Evolutionary conservation across 1,284 basidiomycete genomes (phyloP), one percentile per base, ranked within the genome.

Genomic region (Boletus smithii): DNA sequence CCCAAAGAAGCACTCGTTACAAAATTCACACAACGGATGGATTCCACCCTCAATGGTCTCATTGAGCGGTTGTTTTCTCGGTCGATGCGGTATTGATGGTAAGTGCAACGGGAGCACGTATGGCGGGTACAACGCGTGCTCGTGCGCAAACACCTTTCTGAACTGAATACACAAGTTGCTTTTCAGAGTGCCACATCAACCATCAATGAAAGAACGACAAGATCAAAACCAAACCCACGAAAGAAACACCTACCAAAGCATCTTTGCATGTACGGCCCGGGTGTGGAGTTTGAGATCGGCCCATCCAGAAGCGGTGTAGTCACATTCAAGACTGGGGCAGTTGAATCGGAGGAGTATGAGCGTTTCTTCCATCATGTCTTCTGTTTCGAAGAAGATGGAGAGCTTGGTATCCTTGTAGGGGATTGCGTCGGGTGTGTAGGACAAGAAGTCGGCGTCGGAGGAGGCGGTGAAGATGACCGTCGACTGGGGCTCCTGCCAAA

Each of bases 131-230:
- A 97, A 68, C 0, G 85, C 80, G 65, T 97, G 97, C 67, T 99
- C 95, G 67, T 99, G 95, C 0, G 91, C 77, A 69, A 99, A 99
- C 39, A 98, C 89, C 59, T 95, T 97, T 72, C 98, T 94, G 69
- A 81, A 78, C 32, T 83, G 78, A 48, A 95, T 85, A 65, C 97
- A 99, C 2, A 99, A 67, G 58, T 94, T 91, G 62, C 91, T 93
- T 44, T 55, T 18, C 11, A 3, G 24, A 31, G n/a, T 7, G 2
- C 8, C 20, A 31, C 39, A 17, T 7, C 31, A 42, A 22, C 23
- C 7, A 8, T 14, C 43, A n/a, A n/a, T n/a, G 13, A 30, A n/a
- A 30, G 29, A 24, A 30, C 10, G 42, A 10, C 24, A 14, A 30
- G 27, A 29, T 4, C 27, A 6, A 29, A 11, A 14, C 27, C 27